Percentiles rank a stretch among this genome's conserved stretches.
Evolutionary conservation across 116 monocot species (phyloP).

Genomic region (Zostera marina): DNA sequence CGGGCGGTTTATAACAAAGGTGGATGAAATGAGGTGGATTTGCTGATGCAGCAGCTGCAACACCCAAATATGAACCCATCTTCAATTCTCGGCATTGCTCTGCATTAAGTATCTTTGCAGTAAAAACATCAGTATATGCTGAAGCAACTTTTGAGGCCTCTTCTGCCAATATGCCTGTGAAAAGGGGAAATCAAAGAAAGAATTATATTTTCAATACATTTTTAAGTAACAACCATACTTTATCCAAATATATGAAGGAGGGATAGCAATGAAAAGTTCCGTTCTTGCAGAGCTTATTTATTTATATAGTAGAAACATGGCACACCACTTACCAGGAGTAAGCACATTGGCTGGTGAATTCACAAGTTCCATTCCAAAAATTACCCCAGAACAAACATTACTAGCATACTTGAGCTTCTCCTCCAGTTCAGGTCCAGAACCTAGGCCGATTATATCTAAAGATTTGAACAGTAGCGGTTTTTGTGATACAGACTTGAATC

Average conservation of each 20-base stretch:
- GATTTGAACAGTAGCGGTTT: conserved; percentile 40
- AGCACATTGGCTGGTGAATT: conserved; percentile 98
- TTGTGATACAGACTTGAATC: conserved; percentile 84
- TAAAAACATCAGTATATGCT: conserved; percentile 62
- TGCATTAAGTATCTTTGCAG: conserved; percentile 79
- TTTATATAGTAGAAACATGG: not conserved
- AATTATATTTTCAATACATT: not conserved
- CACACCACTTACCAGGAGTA: conserved; percentile 55
- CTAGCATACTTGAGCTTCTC: conserved; percentile 62
- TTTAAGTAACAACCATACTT: not conserved
- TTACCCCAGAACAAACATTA: conserved; percentile 69
- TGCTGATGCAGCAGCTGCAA: conserved; percentile 89
- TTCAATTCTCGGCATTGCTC: conserved; percentile 77
- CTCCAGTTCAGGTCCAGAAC: conserved; percentile 52
- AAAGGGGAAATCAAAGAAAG: not conserved
- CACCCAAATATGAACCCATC: conserved; percentile 93
- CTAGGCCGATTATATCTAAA: conserved; percentile 82
- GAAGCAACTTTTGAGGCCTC: conserved; percentile 92
- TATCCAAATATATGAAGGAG: no score
- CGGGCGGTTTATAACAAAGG: conserved; percentile 73
- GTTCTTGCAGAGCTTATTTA: no score
- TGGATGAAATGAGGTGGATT: conserved; percentile 90
- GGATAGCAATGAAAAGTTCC: no score
- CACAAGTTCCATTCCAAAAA: conserved; percentile 90
- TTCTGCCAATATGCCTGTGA: conserved; percentile 69